A percentile compares a stretch with the other conserved stretches of the same genome.
phyloP scores from a whole-genome alignment of 2,329 filamentous ascomycete genomes.

The Cadophora sp. region DNA sequence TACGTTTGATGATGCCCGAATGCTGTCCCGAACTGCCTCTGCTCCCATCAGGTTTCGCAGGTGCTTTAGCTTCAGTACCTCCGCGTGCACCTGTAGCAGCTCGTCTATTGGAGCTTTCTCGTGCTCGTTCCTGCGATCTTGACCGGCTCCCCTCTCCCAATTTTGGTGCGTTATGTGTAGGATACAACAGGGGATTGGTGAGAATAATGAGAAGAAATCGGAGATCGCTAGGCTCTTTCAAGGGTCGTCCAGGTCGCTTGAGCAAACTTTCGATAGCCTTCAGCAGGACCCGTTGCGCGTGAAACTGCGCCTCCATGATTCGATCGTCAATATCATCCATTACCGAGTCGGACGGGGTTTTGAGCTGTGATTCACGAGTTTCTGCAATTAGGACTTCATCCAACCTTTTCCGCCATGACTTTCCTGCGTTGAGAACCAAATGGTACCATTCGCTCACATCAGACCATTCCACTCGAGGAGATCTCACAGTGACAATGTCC shows the following conservation, averaged over 20 bases:
- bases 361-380: conserved; percentile 29
- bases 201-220: conserved; percentile 81
- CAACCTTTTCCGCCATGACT: conserved; percentile 68
- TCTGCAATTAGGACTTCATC: conserved; percentile 54
- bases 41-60: conserved; percentile 22
- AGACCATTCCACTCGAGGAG: conserved; percentile 77
- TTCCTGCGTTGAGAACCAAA: conserved; percentile 70
- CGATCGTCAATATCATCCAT: conserved; percentile 56
- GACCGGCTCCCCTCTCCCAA: conserved; percentile 25
- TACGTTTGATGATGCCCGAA: conserved; percentile 84
- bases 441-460: conserved; percentile 77
- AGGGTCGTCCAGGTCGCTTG: conserved; percentile 75
- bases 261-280: conserved; percentile 81
- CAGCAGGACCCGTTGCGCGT: conserved; percentile 72
- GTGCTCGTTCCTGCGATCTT: conserved; percentile 39
- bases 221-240: conserved; percentile 72
- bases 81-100: neutral
- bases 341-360: conserved; percentile 33
- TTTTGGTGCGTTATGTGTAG: conserved; percentile 40
- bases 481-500: conserved; percentile 60
- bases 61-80: neutral
- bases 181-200: conserved; percentile 77
- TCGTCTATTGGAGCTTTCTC: neutral
- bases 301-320: conserved; percentile 67
- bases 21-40: conserved; percentile 64